phyloP scores from a whole-genome alignment of 1,284 basidiomycete genomes.

The Tausonia pullulans region DNA sequence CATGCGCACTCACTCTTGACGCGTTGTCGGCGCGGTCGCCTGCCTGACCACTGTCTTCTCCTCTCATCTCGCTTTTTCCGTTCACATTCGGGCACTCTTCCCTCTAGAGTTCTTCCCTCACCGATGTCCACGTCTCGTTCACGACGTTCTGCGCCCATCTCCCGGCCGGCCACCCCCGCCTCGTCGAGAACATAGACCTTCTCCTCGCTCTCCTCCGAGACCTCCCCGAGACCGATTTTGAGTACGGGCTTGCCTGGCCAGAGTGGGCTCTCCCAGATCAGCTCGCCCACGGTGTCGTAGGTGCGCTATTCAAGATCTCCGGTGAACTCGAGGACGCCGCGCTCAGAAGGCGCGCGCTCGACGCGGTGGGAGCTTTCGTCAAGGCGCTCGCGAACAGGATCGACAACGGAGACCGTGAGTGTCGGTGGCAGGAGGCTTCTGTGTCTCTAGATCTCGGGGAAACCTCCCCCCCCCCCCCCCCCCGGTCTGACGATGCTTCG shows the following conservation, averaged over 20 bases:
- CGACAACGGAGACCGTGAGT: constrained; percentile 45
- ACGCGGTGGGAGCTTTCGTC: constrained; percentile 52
- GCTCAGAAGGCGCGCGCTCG: constrained; percentile 42
- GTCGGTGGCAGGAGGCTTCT: too few species aligned
- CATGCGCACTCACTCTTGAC: constrained; percentile 18
- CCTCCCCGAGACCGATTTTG: constrained; percentile 61
- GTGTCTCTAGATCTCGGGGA: too few species aligned
- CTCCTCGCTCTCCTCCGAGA: constrained; percentile 44
- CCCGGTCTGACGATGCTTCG: not conserved
- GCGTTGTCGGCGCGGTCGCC: not conserved
- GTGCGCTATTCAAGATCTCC: constrained; percentile 58
- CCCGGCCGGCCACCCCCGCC: constrained; percentile 1
- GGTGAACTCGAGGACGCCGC: constrained; percentile 37
- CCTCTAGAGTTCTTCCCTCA: not conserved
- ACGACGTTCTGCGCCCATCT: constrained; percentile 18
- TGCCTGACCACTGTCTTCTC: not conserved
- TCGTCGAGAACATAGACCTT: constrained; percentile 9
- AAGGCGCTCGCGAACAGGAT: constrained; percentile 48
- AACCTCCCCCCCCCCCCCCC: too few species aligned
- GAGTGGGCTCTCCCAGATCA: constrained; percentile 75
- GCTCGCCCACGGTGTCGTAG: constrained; percentile 60
- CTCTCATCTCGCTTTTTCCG: not conserved
- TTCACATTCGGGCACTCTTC: not conserved
- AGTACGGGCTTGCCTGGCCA: constrained; percentile 64
- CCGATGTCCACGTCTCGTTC: constrained; percentile 23